Percentiles rank a stretch among this genome's conserved stretches.
phyloP scores from a whole-genome alignment of 2,329 filamentous ascomycete species.

The Aureobasidium sp. region DNA sequence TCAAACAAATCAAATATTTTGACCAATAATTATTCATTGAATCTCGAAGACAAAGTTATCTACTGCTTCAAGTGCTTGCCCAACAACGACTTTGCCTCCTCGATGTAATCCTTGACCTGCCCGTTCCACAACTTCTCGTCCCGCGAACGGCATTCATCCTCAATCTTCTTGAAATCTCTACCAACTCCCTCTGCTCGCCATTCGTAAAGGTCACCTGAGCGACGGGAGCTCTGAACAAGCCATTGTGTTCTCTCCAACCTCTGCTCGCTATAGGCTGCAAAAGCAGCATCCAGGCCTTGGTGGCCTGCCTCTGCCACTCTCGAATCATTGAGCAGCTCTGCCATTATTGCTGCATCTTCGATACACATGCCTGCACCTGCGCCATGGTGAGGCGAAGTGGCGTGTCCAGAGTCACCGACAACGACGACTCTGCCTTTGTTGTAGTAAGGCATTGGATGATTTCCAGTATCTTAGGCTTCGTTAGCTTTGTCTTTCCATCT shows the following conservation, averaged over 20 bases:
- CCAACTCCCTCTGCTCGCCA: conserved; percentile 29
- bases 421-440: conserved; percentile 31
- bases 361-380: conserved; percentile 28
- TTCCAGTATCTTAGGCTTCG: conserved; percentile 20
- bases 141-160: conserved; percentile 24
- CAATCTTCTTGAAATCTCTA: conserved; percentile 33
- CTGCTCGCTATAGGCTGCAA: conserved; percentile 34
- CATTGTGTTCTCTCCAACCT: conserved; percentile 39
- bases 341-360: conserved; percentile 26
- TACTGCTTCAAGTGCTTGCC: conserved; percentile 4
- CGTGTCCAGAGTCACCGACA: conserved; percentile 37
- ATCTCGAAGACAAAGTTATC: neutral
- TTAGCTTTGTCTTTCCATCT: neutral
- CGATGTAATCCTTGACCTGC: conserved; percentile 16
- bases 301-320: conserved; percentile 18
- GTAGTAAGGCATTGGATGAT: conserved; percentile 34
- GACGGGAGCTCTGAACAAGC: conserved; percentile 37
- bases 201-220: conserved; percentile 36
- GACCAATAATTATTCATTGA: too few species aligned
- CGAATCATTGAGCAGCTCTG: conserved; percentile 23
- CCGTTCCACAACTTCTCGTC: conserved; percentile 16
- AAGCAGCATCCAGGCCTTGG: conserved; percentile 29
- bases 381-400: conserved; percentile 38
- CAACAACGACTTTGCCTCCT: conserved; percentile 15
- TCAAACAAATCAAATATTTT: neutral